Evolutionary conservation across 192 early-diverging fungal genomes (phyloP).

Genomic region (Rhizophagus prolifer): DNA sequence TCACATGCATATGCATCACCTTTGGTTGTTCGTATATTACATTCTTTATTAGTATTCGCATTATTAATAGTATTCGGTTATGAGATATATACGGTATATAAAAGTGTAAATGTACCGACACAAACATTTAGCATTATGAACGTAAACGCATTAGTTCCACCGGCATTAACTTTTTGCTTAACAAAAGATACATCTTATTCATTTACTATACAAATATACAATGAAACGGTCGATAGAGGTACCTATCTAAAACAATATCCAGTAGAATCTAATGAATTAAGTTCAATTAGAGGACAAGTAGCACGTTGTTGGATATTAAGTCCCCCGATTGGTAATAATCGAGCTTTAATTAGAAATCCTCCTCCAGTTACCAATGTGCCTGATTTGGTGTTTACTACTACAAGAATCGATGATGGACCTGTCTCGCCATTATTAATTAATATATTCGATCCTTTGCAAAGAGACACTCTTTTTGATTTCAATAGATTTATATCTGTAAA

Average conservation of each 20-base stretch:
- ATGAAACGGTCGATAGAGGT: neutral
- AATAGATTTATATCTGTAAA: conserved; percentile 4
- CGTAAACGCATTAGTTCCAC: neutral
- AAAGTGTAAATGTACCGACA: neutral
- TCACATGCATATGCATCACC: too few relatives aligned
- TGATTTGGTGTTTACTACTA: conserved; percentile 10
- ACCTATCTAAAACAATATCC: neutral
- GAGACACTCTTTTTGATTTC: neutral
- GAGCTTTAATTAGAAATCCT: conserved; percentile 8
- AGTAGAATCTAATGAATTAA: neutral
- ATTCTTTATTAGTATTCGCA: too few relatives aligned
- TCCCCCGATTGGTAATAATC: neutral
- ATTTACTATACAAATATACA: conserved; percentile 4
- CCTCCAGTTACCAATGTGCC: conserved; percentile 2
- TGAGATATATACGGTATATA: neutral
- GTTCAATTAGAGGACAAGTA: neutral
- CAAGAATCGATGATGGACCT: neutral
- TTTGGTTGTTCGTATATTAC: too few relatives aligned
- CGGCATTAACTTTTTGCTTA: conserved; percentile 24
- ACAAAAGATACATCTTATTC: neutral
- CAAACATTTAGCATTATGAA: neutral
- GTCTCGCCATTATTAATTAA: conserved; percentile 1
- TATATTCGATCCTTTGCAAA: conserved; percentile 22
- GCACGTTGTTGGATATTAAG: neutral
- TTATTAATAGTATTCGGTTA: too few relatives aligned